Conservation (phyloP, 768 basidiomycete species). For the Cubamyces sp. region DNA sequence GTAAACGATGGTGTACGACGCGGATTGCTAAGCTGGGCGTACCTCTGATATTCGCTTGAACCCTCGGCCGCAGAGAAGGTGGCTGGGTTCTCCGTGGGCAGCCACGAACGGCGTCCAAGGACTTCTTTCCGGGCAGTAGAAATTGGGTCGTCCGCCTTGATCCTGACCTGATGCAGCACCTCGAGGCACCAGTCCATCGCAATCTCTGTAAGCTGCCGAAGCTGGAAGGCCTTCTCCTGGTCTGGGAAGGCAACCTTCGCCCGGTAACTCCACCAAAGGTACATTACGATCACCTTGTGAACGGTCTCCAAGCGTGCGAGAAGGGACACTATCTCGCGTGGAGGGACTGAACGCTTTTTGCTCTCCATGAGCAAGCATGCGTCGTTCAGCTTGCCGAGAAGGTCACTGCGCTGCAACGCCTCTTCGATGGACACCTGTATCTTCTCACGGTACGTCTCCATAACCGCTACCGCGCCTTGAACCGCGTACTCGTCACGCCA, state of each 20-base stretch:
- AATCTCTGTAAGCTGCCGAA: conserved; percentile 67
- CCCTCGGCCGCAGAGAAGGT: neutral
- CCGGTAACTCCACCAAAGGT: conserved; percentile 85
- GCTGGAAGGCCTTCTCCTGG: conserved; percentile 47
- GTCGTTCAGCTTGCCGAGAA: conserved; percentile 46
- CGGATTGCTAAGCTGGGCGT: neutral
- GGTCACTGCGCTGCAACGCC: conserved; percentile 40
- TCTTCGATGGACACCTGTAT: conserved; percentile 48
- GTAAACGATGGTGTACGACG: no score
- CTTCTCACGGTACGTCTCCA: conserved; percentile 45
- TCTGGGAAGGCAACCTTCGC: conserved; percentile 68
- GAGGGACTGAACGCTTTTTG: neutral
- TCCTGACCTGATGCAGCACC: conserved; percentile 22
- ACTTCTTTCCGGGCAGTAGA: conserved; percentile 1
- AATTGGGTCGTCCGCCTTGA: neutral
- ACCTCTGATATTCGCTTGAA: neutral
- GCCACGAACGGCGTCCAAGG: neutral
- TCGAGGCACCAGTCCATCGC: conserved; percentile 66
- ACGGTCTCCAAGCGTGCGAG: conserved; percentile 60
- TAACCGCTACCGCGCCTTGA: conserved; percentile 42
- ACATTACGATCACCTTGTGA: conserved; percentile 76
- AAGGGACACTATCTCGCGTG: conserved; percentile 8
- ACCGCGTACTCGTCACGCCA: conserved; percentile 49
- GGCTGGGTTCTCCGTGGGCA: neutral
- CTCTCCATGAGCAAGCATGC: conserved; percentile 43